phyloP scores from a whole-genome alignment of 352 stramenopile genomes.

The Phytophthora vignae region DNA sequence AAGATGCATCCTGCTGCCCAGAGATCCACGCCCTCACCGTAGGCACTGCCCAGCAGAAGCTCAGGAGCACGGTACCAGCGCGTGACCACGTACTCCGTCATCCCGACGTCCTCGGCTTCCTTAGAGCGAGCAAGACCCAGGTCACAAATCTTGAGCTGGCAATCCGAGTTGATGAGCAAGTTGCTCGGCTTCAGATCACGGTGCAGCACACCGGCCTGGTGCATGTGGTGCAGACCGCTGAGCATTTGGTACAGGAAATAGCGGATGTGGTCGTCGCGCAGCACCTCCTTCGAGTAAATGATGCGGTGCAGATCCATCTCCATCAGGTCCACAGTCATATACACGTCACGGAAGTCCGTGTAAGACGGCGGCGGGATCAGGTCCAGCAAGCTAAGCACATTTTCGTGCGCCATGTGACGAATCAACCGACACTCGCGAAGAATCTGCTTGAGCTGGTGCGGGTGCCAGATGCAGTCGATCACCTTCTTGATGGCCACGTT shows the following conservation, averaged over 20 bases:
- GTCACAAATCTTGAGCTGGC: slow-evolving; percentile 97
- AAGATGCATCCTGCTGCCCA: slow-evolving; percentile 91
- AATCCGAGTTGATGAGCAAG: slow-evolving; percentile 93
- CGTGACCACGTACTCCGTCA: slow-evolving; percentile 93
- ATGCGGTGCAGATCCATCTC: slow-evolving; percentile 94
- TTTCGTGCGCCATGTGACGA: slow-evolving; percentile 88
- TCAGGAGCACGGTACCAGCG: slow-evolving; percentile 91
- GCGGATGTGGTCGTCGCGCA: slow-evolving; percentile 93
- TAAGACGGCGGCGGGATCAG: slow-evolving; percentile 87
- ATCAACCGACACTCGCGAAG: slow-evolving; percentile 87
- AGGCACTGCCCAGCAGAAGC: slow-evolving; percentile 84
- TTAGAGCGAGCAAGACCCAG: slow-evolving; percentile 93
- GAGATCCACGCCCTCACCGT: slow-evolving; percentile 85
- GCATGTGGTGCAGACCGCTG: slow-evolving; percentile 89
- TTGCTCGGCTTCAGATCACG: slow-evolving; percentile 90
- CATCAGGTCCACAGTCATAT: slow-evolving; percentile 93
- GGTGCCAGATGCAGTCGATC: slow-evolving; percentile 92
- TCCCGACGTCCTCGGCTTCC: slow-evolving; percentile 87
- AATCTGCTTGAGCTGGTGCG: slow-evolving; percentile 91
- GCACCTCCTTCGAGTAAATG: slow-evolving; percentile 93
- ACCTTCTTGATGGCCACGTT: slow-evolving; percentile 94
- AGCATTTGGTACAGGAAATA: slow-evolving; percentile 95
- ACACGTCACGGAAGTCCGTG: slow-evolving; percentile 88
- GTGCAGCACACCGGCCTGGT: slow-evolving; percentile 85
- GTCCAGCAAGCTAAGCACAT: slow-evolving; percentile 86